Percentiles rank a stretch among this genome's conserved stretches.
Evolutionary conservation across 2,329 filamentous ascomycete species (phyloP).

Genomic region (Pseudopyrenochaeta lycopersici): DNA sequence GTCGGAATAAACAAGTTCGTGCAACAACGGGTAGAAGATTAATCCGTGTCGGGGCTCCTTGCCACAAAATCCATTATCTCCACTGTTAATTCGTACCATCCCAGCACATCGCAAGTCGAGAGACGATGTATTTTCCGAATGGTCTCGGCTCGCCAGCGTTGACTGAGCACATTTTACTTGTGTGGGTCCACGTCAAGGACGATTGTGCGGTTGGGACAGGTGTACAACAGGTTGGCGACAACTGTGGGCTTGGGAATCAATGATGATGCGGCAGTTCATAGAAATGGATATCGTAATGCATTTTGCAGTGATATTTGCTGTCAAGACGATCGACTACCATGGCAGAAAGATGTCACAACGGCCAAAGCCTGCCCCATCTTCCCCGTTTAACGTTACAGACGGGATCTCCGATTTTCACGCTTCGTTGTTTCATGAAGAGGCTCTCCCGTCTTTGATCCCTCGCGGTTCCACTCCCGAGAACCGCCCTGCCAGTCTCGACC

Average conservation of each 20-base stretch:
- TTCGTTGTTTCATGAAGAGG: slow-evolving; percentile 23
- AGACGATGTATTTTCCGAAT: slow-evolving; percentile 27
- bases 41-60: slow-evolving; percentile 17
- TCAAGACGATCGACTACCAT: slow-evolving; percentile 11
- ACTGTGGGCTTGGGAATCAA: slow-evolving; percentile 8
- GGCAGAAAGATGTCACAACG: slow-evolving; percentile 20
- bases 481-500: slow-evolving; percentile 26
- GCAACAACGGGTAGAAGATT: slow-evolving; percentile 29
- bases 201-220: slow-evolving; percentile 5
- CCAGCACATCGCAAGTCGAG: slow-evolving; percentile 16
- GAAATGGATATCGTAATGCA: slow-evolving; percentile 22
- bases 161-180: slow-evolving; percentile 2
- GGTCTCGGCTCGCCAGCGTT: background rate
- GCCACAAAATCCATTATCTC: slow-evolving; percentile 23
- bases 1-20: slow-evolving; percentile 24
- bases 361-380: slow-evolving; percentile 13
- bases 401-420: slow-evolving; percentile 24
- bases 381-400: slow-evolving; percentile 19
- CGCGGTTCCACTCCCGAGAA: slow-evolving; percentile 13
- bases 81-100: slow-evolving; percentile 10
- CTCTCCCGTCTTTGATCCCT: slow-evolving; percentile 20
- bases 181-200: slow-evolving; percentile 10
- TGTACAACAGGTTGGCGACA: slow-evolving; percentile 20
- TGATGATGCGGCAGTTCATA: slow-evolving; percentile 21
- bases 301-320: slow-evolving; percentile 13